phyloP scores from a whole-genome alignment of 2,329 filamentous ascomycete species.

The Bisporella sp. region DNA sequence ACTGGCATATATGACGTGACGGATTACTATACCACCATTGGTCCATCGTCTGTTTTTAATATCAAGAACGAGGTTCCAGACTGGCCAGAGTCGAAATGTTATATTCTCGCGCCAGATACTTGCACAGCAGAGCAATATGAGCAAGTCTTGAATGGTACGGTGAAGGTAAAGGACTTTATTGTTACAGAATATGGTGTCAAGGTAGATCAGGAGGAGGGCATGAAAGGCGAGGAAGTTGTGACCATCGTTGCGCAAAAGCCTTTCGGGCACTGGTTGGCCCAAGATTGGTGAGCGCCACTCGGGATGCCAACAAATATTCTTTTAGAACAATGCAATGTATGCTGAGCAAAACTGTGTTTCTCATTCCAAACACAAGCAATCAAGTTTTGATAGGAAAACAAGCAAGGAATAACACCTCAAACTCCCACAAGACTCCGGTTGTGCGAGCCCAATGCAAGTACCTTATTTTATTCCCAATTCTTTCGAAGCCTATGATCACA shows the following conservation, averaged over 20 bases:
- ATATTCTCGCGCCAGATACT: constrained; percentile 28
- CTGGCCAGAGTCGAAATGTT: constrained; percentile 35
- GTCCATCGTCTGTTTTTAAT: constrained; percentile 18
- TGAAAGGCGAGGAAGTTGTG: background rate
- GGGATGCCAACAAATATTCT: no score
- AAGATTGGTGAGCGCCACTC: no score
- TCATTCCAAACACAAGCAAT: no score
- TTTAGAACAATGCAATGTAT: no score
- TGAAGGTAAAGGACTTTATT: constrained; percentile 38
- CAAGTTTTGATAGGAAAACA: no score
- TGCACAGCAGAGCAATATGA: constrained; percentile 39
- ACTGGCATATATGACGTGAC: constrained; percentile 35
- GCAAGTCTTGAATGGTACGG: constrained; percentile 36
- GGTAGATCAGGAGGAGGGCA: background rate
- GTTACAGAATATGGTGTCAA: constrained; percentile 18
- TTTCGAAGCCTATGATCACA: no score
- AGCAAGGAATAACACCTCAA: no score
- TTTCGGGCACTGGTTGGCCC: background rate
- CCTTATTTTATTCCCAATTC: no score
- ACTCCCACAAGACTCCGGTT: no score
- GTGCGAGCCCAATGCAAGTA: no score
- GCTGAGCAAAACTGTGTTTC: no score
- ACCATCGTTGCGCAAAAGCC: background rate
- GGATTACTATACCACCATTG: constrained; percentile 33
- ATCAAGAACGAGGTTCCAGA: constrained; percentile 35